Evolutionary conservation across 371 early-diverging fungal species (phyloP).

Genomic region (Entomophthora muscae): DNA sequence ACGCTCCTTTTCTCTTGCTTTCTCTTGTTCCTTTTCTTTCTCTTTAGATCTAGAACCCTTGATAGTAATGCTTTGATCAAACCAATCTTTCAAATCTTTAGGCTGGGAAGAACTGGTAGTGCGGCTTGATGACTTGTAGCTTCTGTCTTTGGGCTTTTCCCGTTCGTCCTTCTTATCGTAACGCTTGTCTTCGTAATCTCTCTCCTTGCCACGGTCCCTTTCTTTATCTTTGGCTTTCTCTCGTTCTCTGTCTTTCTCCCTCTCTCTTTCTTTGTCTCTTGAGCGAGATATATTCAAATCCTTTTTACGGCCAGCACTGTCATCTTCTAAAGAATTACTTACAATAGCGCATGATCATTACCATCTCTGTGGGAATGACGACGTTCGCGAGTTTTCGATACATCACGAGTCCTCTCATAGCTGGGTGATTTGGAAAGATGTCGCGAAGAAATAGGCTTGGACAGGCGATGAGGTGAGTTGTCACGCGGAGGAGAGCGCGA

Average conservation of each 20-base stretch:
- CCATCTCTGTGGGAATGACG: background rate
- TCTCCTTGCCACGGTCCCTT: background rate
- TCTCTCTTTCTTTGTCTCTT: background rate
- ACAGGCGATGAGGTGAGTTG: background rate
- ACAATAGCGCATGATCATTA: background rate
- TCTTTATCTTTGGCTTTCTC: background rate
- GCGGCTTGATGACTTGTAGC: background rate
- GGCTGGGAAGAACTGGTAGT: background rate
- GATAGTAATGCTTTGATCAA: background rate
- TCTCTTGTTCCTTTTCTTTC: background rate
- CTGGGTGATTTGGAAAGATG: background rate
- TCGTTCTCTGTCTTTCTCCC: background rate
- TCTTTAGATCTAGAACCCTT: background rate
- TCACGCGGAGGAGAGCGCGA: background rate
- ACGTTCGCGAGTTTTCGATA: background rate
- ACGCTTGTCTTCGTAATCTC: background rate
- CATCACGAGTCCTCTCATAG: background rate
- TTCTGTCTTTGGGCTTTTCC: background rate
- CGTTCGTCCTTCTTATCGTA: background rate
- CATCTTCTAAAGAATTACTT: background rate
- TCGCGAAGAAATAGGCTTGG: background rate
- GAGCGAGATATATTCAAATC: background rate
- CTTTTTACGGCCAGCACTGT: background rate
- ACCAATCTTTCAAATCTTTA: background rate
- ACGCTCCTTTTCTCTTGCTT: background rate